Base-by-base conservation (phyloP, 2,329 filamentous ascomycete genomes). In the Chaetomiaceae sp. region DNA sequence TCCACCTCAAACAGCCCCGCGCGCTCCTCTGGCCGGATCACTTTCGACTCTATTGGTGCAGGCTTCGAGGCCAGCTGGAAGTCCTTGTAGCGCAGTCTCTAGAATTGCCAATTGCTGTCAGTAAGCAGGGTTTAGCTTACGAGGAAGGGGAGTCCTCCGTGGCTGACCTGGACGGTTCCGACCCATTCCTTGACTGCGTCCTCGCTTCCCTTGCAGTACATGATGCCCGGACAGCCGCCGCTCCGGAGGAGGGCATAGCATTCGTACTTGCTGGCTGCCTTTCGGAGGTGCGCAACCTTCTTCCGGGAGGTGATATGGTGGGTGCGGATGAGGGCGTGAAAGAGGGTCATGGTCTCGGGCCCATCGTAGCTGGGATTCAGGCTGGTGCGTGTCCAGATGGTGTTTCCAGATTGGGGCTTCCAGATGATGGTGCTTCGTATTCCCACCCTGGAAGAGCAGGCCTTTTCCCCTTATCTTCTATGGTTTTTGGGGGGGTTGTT, bases 251-350 rank as follows among this genome's bases (percentile, higher is more conserved):
- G 70, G 1, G 85, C 79, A 57, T 79, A 84, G 44, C 83, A 77
- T 50, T 81, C 70, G 57, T 79, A 72, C 41, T 77, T 72, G 27
- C 78, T 73, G 6, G 84, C 82, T 2, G 83, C 81, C 65, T 86
- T 85, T 44, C 74, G 79, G 19, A 91, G 74, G 50, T 68, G 69
- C 7, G 71, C 68, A 0, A 77, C 68, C 63, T 91, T 91, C 64
- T 89, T 89, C 57, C 86, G 83, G 0, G 85, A 89, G 4, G 86
- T 90, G 62, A 91, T 89, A 66, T 91, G 87, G 60, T 91, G 87
- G 0, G 87, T 91, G 46, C 85, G 79, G 54, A 91, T 87, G 40
- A 91, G 71, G 25, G 85, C 79, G 63, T 68, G 69, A 55, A 66
- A 73, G 4, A 60, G 44, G 14, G 21, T 34, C 53, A 60, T 58